Evolutionary conservation across 1,284 basidiomycete genomes (phyloP), one percentile per base, ranked within the genome.

Genomic region (Cryptococcus sp.): DNA sequence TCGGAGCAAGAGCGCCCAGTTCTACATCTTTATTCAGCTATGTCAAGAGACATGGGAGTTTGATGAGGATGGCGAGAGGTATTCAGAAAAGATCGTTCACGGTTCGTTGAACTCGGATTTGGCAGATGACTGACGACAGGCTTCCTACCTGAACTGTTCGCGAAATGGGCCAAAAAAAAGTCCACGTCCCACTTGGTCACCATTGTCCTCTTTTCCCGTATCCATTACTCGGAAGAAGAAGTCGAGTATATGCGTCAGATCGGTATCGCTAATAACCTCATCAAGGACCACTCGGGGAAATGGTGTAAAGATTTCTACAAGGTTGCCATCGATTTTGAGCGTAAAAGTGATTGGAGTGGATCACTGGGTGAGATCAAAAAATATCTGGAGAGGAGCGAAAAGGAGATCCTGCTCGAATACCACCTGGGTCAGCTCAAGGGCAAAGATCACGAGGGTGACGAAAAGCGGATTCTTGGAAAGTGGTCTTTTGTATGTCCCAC

Each of bases 251-350:
- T 77, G 54, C 54, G 60, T 23, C 52, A 63, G 32, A 63, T 71
- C 52, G 67, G 67, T 16, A 54, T 73, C n/a, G 69, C 71, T 4
- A 83, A 85, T 7, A 86, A 89, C 25, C 76, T 93, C 34, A 80
- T 83, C 16, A 78, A 81, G 55, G 86, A 91, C 62, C 84, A 86
- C 54, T 78, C 85, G 50, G 83, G 83, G 16, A 79, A 81, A 40
- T 87, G 83, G 83, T 97, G 94, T 78, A 96, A 97, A 66, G 96
- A 99, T 71, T 97, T 98, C 71, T 92, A 83, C 80, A 89, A 91
- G 73, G 85, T 98, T 56, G 87, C 94, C 63, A 87, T 91, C 3
- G 94, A 98, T 71, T 79, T 97, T 31, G 91, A 98, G 67, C 83
- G 89, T 34, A 80, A 89, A 23, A 79, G 83, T 51, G 87, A 94